Evolutionary conservation across 495 filamentous ascomycete genomes (phyloP).

Genomic region (Daldinia decipiens): DNA sequence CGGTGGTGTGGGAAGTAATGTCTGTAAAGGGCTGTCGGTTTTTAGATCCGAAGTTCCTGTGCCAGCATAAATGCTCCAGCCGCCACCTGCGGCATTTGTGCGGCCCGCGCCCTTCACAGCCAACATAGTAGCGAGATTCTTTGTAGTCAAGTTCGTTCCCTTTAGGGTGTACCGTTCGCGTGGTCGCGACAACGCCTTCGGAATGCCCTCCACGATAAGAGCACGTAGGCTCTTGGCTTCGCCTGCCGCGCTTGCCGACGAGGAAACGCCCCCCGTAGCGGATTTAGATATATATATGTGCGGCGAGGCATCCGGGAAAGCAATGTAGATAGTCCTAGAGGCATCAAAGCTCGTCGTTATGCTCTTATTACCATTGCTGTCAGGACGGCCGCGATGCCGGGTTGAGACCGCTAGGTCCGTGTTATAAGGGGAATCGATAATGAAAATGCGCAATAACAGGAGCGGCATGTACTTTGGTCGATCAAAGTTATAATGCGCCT

Average conservation of each 20-base stretch:
- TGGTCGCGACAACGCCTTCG: constrained; percentile 77
- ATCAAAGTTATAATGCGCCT: constrained; percentile 81
- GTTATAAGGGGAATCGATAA: constrained; percentile 77
- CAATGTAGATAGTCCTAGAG: constrained; percentile 75
- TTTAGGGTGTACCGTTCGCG: constrained; percentile 74
- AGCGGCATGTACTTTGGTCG: constrained; percentile 70
- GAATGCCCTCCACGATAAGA: constrained; percentile 77
- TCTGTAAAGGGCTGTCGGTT: constrained; percentile 68
- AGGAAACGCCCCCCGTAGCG: constrained; percentile 39
- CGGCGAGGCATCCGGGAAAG: constrained; percentile 80
- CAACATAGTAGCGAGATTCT: constrained; percentile 72
- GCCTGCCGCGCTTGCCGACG: constrained; percentile 46
- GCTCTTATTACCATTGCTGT: constrained; percentile 37
- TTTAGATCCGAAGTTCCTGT: constrained; percentile 60
- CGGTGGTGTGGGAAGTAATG: constrained; percentile 52
- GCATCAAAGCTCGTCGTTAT: constrained; percentile 57
- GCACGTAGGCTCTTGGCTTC: constrained; percentile 72
- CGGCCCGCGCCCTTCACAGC: constrained; percentile 71
- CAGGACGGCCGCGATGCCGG: constrained; percentile 34
- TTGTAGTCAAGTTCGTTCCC: constrained; percentile 71
- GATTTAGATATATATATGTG: constrained; percentile 75
- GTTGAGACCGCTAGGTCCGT: constrained; percentile 60
- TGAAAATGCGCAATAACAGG: constrained; percentile 76
- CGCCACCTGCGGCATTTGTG: constrained; percentile 74
- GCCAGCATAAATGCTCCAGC: constrained; percentile 78